These are phyloP conservation scores for Xylariaceae sp. DNA, from an alignment of 2,329 filamentous ascomycete species.

Conservation along the genomic window DNA sequence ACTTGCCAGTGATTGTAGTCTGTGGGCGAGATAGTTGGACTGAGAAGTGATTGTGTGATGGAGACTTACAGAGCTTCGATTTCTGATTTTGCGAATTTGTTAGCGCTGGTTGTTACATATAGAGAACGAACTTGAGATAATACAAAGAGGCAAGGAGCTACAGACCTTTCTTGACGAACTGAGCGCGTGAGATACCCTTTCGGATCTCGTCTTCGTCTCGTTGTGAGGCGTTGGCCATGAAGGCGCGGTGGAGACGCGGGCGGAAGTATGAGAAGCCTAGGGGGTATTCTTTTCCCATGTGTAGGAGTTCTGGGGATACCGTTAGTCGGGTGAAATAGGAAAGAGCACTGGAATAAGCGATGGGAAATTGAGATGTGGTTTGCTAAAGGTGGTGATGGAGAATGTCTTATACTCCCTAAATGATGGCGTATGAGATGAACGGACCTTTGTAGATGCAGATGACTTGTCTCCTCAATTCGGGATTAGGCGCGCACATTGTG, in stretches of 20 bases:
- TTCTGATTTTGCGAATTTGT: constrained; percentile 50
- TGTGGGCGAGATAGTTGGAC: neutral
- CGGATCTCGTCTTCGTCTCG: constrained; percentile 72
- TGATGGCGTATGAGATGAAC: neutral
- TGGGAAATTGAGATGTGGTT: neutral
- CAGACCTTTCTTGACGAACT: constrained; percentile 87
- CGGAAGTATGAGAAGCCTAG: constrained; percentile 79
- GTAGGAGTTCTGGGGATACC: constrained; percentile 69
- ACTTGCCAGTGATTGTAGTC: neutral
- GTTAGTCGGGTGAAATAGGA: neutral
- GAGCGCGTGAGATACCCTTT: constrained; percentile 70
- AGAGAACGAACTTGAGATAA: too few species aligned
- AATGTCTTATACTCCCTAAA: neutral
- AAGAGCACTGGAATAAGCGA: too few species aligned
- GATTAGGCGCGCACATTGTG: constrained; percentile 41
- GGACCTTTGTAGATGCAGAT: constrained; percentile 86
- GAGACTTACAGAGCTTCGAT: constrained; percentile 84
- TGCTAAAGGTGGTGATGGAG: neutral
- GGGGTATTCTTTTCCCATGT: constrained; percentile 83
- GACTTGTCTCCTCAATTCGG: constrained; percentile 70
- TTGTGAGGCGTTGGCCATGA: constrained; percentile 70
- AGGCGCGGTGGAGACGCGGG: constrained; percentile 78
- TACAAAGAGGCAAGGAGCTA: neutral
- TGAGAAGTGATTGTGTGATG: neutral
- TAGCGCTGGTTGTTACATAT: neutral